Conservation (phyloP, 2,329 filamentous ascomycete species). For the Epichloe aotearoae region DNA sequence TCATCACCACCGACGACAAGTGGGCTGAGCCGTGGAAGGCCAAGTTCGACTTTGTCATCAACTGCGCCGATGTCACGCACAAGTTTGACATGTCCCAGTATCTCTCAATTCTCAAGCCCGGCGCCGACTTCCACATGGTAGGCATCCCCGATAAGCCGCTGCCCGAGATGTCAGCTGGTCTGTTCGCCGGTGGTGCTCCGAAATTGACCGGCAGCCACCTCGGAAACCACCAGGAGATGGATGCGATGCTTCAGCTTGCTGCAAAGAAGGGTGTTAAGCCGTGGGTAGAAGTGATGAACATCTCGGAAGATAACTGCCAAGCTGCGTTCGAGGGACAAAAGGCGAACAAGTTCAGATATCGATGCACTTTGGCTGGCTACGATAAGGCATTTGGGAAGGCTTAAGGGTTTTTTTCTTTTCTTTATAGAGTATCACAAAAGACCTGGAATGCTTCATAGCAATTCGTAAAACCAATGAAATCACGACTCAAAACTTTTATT, state of each 20-base stretch:
- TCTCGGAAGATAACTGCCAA: conserved; percentile 54
- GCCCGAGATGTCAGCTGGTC: conserved; percentile 25
- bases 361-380: conserved; percentile 56
- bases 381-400: conserved; percentile 43
- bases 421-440: too few relatives aligned
- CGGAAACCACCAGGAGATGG: conserved; percentile 46
- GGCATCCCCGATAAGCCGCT: conserved; percentile 40
- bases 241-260: conserved; percentile 43
- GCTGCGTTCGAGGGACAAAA: conserved; percentile 58
- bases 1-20: conserved; percentile 31
- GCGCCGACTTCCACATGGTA: conserved; percentile 43
- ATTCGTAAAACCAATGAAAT: too few relatives aligned
- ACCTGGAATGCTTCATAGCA: too few relatives aligned
- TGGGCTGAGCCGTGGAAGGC: conserved; percentile 44
- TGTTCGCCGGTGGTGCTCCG: conserved; percentile 36
- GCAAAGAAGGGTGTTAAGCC: conserved; percentile 40
- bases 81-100: conserved; percentile 41
- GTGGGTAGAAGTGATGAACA: conserved; percentile 48
- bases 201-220: conserved; percentile 44
- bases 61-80: conserved; percentile 35
- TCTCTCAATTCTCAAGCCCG: conserved; percentile 36
- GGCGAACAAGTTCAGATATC: conserved; percentile 57
- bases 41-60: conserved; percentile 38
- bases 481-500: too few relatives aligned
- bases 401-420: not conserved